Conservation (phyloP, 257 asterid genomes). For the Echium plantagineum region DNA sequence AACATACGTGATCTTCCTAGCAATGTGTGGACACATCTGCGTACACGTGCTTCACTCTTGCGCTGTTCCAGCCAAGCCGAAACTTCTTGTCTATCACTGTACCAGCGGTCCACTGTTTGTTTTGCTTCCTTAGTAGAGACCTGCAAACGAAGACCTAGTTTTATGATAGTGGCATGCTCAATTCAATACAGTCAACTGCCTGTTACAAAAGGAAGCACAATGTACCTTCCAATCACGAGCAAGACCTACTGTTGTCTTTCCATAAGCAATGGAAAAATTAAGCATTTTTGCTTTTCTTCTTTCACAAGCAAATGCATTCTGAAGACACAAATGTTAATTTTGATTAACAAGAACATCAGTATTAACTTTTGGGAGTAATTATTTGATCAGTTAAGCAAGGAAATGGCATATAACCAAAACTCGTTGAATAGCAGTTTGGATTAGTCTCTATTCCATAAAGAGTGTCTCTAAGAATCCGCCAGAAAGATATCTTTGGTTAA, state of each 20-base stretch:
- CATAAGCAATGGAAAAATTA: slow-evolving; percentile 94
- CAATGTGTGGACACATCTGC: slow-evolving; percentile 51
- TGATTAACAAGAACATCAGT: background rate
- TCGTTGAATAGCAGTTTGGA: background rate
- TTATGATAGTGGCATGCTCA: background rate
- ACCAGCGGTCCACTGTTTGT: slow-evolving; percentile 45
- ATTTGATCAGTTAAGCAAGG: no score
- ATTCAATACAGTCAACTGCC: slow-evolving; percentile 1
- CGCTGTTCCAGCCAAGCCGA: slow-evolving; percentile 71
- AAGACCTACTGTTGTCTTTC: slow-evolving; percentile 80
- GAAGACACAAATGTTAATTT: slow-evolving; percentile 19
- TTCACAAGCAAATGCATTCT: slow-evolving; percentile 37
- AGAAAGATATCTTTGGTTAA: no score
- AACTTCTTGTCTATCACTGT: slow-evolving; percentile 88
- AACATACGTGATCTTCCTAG: slow-evolving; percentile 85
- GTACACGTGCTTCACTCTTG: slow-evolving; percentile 50
- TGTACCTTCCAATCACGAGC: slow-evolving; percentile 95
- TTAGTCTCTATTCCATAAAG: slow-evolving; percentile 2
- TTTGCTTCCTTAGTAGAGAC: no score
- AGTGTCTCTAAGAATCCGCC: background rate
- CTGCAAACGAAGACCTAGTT: no score
- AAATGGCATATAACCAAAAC: background rate
- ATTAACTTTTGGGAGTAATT: no score
- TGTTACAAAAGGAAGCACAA: background rate
- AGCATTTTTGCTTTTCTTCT: slow-evolving; percentile 99